Percentiles rank a stretch among this genome's conserved stretches.
Conservation (phyloP, 257 asterid species). For the Phtheirospermum japonicum region DNA sequence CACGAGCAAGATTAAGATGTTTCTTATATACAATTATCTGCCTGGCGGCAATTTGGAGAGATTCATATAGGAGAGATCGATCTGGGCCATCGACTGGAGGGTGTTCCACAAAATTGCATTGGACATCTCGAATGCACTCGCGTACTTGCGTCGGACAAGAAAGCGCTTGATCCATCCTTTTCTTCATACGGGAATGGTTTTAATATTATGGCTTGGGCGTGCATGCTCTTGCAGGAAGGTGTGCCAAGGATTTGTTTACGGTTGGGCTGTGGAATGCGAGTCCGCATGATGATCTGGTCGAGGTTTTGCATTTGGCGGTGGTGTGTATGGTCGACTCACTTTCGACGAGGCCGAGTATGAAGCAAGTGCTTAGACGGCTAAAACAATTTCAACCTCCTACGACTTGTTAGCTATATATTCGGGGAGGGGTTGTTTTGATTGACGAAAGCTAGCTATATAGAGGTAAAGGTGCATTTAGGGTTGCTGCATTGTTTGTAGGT, state of each 20-base stretch:
- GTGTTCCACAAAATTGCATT: constrained; percentile 83
- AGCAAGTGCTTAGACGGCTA: constrained; percentile 79
- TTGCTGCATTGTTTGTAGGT: constrained; percentile 32
- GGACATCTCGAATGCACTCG: constrained; percentile 79
- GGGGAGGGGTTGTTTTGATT: constrained; percentile 21
- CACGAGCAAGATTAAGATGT: constrained; percentile 84
- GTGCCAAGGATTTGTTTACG: constrained; percentile 78
- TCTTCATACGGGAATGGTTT: constrained; percentile 82
- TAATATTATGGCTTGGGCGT: constrained; percentile 89
- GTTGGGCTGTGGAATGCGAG: constrained; percentile 84
- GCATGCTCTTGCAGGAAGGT: constrained; percentile 83
- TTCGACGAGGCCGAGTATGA: constrained; percentile 83
- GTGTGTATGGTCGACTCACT: constrained; percentile 78
- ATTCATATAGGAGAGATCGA: constrained; percentile 74
- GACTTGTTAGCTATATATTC: constrained; percentile 45
- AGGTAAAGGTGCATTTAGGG: neutral
- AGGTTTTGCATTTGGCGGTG: constrained; percentile 73
- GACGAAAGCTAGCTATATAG: constrained; percentile 13
- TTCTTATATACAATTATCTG: constrained; percentile 71
- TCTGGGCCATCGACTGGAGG: constrained; percentile 84
- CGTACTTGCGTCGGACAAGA: constrained; percentile 86
- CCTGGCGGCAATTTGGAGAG: constrained; percentile 85
- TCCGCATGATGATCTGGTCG: constrained; percentile 86
- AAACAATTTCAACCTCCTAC: constrained; percentile 85
- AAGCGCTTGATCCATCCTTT: constrained; percentile 84